Conservation (phyloP, 75 land plant genomes). For the Cunninghamia lanceolata region DNA sequence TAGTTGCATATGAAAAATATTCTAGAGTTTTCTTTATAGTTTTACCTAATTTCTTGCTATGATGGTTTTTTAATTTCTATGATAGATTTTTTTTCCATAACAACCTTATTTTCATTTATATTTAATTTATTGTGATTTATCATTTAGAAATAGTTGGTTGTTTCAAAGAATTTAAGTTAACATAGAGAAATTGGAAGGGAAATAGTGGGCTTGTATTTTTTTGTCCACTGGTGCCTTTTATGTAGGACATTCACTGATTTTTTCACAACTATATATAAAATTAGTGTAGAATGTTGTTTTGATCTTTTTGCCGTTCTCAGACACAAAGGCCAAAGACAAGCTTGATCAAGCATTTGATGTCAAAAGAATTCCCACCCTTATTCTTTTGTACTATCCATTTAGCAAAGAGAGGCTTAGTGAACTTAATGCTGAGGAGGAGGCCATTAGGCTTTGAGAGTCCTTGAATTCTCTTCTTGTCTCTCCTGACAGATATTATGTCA, state of each 20-base stretch:
- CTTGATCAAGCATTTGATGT: slow-evolving; percentile 11
- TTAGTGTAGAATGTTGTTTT: slow-evolving; percentile 12
- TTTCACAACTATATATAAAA: slow-evolving; percentile 27
- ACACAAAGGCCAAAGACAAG: slow-evolving; percentile 11
- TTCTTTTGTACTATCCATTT: slow-evolving; percentile 36
- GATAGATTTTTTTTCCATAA: too few relatives aligned
- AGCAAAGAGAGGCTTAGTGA: slow-evolving; percentile 25
- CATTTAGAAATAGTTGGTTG: too few relatives aligned
- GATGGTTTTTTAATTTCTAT: too few relatives aligned
- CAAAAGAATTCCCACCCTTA: slow-evolving; percentile 23
- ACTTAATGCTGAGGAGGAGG: slow-evolving; percentile 25
- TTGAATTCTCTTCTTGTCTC: slow-evolving; percentile 22
- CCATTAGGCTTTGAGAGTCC: neutral
- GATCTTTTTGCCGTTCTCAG: slow-evolving; percentile 44
- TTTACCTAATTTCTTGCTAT: too few relatives aligned
- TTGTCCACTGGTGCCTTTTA: slow-evolving; percentile 48
- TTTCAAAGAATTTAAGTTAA: slow-evolving; percentile 4
- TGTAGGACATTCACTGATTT: slow-evolving; percentile 26
- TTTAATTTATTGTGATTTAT: too few relatives aligned
- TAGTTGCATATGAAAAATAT: too few relatives aligned
- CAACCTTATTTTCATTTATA: too few relatives aligned
- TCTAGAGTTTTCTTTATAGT: too few relatives aligned
- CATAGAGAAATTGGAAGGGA: slow-evolving; percentile 16
- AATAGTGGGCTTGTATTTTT: slow-evolving; percentile 39
- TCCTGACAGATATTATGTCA: slow-evolving; percentile 30